These are phyloP conservation scores for Chaetomiaceae sp. DNA, from an alignment of 2,329 filamentous ascomycete species.

Conservation along the genomic window DNA sequence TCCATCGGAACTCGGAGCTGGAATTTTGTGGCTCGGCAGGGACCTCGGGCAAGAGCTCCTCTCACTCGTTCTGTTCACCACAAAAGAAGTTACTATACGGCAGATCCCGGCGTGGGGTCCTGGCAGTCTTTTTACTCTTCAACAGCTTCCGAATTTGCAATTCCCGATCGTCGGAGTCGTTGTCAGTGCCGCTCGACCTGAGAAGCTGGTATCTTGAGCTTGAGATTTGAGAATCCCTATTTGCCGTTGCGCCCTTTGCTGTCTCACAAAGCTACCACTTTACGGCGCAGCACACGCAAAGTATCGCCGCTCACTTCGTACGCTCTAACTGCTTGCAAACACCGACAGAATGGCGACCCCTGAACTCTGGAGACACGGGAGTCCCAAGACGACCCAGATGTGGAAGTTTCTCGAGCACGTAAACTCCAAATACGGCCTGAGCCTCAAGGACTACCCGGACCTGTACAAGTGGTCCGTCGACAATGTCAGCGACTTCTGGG, in stretches of 20 bases:
- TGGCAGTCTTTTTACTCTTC: neutral
- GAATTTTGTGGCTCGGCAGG: constrained; percentile 5
- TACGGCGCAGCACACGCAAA: too few species aligned
- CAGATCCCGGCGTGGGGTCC: neutral
- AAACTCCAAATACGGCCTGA: constrained; percentile 61
- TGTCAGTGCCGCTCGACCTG: too few species aligned
- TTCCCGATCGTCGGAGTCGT: neutral
- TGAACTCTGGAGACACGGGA: constrained; percentile 68
- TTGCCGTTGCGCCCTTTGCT: neutral
- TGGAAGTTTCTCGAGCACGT: constrained; percentile 66
- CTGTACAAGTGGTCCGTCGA: constrained; percentile 83
- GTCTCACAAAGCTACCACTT: too few species aligned
- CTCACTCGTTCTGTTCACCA: neutral
- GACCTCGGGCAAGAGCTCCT: constrained; percentile 10
- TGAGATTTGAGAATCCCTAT: too few species aligned
- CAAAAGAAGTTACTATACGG: neutral
- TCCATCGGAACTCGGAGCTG: constrained; percentile 12
- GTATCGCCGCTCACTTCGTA: too few species aligned
- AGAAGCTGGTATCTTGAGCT: neutral
- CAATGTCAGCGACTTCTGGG: constrained; percentile 75
- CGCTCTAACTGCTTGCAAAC: too few species aligned
- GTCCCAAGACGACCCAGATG: constrained; percentile 65
- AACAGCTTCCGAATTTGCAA: neutral
- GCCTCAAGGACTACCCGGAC: constrained; percentile 63
- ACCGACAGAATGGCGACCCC: constrained; percentile 23